Evolutionary conservation across 2,329 filamentous ascomycete species (phyloP), one percentile per base, ranked within the genome.

Genomic region (Hypoxylon sp.): DNA sequence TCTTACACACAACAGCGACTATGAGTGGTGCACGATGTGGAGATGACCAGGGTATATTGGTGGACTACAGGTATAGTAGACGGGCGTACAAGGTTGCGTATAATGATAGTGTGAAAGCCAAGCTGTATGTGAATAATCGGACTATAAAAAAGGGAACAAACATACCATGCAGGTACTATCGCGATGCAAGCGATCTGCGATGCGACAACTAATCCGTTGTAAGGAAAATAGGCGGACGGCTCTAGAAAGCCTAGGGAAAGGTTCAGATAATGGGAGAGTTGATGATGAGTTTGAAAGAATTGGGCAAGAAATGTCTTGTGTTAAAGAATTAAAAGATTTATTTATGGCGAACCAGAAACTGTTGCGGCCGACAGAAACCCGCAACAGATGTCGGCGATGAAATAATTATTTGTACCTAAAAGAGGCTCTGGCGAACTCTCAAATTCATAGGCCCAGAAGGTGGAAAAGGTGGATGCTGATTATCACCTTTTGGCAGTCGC

Each of bases 141-240:
- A 21, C 9, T 29, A 46, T 34, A 45, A 37, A 51, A 48, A 57
- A 29, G 29, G 34, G 45, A 54, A 58, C 27, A 30, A 34, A 71
- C 69, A 62, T 69, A 71, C 69, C 66, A 48, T 67, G 53, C 32
- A 66, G 32, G 55, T 63, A 53, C 62, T 64, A 63, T 64, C 56
- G 64, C 60, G 64, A 63, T 63, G 54, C 64, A 29, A 63, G 37
- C 47, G 67, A 70, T 70, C 58, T 57, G 54, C 61, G 51, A 63
- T 68, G 65, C 37, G 37, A 41, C 29, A 59, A 46, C 23, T n/a
- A 21, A 29, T 53, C 50, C 19, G 37, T 32, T 47, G 51, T 37
- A 58, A 30, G 32, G 21, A 41, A 41, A 56, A 19, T 54, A 56
- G 47, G 25, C 48, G 48, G 50, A 43, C 45, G 47, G 47, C 32